These are phyloP conservation scores for Xylaria sp. DNA, from an alignment of 2,329 filamentous ascomycete species.

Conservation along the genomic window DNA sequence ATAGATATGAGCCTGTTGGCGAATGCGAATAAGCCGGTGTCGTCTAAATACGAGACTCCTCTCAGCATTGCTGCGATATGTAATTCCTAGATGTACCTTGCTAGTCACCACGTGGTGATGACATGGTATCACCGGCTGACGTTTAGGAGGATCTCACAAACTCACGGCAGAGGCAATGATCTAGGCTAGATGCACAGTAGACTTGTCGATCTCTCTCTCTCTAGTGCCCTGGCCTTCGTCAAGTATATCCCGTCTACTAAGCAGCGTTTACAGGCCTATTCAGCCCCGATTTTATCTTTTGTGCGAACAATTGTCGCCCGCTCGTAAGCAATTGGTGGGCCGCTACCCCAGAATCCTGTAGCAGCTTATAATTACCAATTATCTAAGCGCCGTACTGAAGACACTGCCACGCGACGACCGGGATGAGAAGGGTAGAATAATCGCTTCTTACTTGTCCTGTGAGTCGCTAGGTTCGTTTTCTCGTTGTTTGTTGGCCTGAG, in stretches of 20 bases:
- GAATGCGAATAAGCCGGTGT: conserved; percentile 3
- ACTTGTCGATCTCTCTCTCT: conserved; percentile 4
- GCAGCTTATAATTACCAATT: conserved; percentile 11
- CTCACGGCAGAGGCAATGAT: not conserved
- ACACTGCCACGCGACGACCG: conserved; percentile 16
- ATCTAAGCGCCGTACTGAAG: conserved; percentile 17
- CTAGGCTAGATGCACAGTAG: not conserved
- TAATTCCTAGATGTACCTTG: not conserved
- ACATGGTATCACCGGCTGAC: not conserved
- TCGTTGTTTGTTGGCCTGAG: conserved; percentile 20
- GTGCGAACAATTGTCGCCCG: conserved; percentile 3
- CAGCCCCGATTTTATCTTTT: not conserved
- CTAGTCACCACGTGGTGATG: conserved; percentile 15
- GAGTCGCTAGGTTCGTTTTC: not conserved
- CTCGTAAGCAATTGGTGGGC: not conserved
- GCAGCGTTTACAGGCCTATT: conserved; percentile 4
- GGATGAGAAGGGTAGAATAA: not conserved
- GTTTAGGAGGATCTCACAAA: too few relatives aligned
- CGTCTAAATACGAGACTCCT: conserved; percentile 16
- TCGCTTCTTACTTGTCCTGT: not conserved
- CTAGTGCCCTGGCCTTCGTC: not conserved
- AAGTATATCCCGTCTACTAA: not conserved
- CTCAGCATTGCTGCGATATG: not conserved
- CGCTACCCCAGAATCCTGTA: conserved; percentile 6
- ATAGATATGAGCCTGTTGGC: not conserved